These are phyloP conservation scores for Erodium chrysanthum DNA, from an alignment of 441 rosid genomes.

Conservation along the genomic window DNA sequence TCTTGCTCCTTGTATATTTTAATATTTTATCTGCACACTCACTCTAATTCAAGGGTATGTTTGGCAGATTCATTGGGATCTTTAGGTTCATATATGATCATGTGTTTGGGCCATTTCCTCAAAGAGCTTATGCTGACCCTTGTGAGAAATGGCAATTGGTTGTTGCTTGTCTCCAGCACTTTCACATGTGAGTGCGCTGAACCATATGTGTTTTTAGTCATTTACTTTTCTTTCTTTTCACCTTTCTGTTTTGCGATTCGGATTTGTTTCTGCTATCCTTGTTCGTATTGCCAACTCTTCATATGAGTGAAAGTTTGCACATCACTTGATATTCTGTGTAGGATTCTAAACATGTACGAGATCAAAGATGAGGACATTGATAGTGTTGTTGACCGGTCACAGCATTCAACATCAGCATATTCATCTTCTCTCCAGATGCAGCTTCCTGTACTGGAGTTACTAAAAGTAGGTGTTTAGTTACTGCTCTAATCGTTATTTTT, in stretches of 20 bases:
- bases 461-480: conserved; percentile 48
- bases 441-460: conserved; percentile 77
- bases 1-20: conserved; percentile 15
- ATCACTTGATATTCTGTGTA: conserved; percentile 25
- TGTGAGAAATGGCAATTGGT: conserved; percentile 92
- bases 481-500: neutral
- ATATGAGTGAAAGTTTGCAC: conserved; percentile 2
- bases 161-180: conserved; percentile 89
- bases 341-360: conserved; percentile 82
- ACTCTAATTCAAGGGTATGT: conserved; percentile 17
- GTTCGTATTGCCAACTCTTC: conserved; percentile 1
- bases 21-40: conserved; percentile 20
- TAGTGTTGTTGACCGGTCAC: conserved; percentile 46
- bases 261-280: neutral
- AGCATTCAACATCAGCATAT: conserved; percentile 35
- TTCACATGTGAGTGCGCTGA: conserved; percentile 57
- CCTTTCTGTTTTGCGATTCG: neutral
- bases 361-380: conserved; percentile 75
- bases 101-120: conserved; percentile 92
- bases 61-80: conserved; percentile 85
- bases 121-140: conserved; percentile 90
- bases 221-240: conserved; percentile 4
- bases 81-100: conserved; percentile 83
- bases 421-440: conserved; percentile 61
- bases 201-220: neutral